Conservation (phyloP, 805 yeast genomes). For the Metschnikowia vanudenii region DNA sequence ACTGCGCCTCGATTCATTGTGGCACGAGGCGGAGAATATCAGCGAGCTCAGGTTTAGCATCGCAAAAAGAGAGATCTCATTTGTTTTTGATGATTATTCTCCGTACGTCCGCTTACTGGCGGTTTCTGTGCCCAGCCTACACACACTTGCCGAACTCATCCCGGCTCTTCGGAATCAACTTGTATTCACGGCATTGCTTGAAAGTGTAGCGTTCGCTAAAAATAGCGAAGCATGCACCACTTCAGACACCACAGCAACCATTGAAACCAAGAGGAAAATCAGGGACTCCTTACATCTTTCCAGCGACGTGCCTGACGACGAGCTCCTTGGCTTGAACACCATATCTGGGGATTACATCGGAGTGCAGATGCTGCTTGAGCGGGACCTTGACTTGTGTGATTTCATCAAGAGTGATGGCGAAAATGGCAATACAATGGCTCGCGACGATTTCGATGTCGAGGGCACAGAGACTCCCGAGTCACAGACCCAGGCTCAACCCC, state of each 20-base stretch:
- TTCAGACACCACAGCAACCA: conserved; percentile 1
- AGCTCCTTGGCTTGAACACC: conserved; percentile 35
- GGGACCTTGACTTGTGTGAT: conserved; percentile 24
- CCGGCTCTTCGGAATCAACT: conserved; percentile 33
- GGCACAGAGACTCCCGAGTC: not conserved
- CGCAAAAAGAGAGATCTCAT: not conserved
- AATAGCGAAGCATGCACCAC: not conserved
- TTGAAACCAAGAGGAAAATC: conserved; percentile 26
- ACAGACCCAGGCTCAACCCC: not conserved
- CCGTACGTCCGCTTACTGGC: conserved; percentile 24
- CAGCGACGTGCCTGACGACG: conserved; percentile 39
- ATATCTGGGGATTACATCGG: conserved; percentile 20
- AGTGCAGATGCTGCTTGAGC: conserved; percentile 9
- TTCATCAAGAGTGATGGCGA: conserved; percentile 24
- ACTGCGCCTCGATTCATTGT: not conserved
- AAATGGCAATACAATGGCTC: not conserved
- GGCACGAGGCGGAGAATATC: not conserved
- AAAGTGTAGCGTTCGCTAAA: conserved; percentile 11
- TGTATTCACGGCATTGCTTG: conserved; percentile 22
- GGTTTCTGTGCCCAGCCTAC: conserved; percentile 24
- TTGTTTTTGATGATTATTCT: conserved; percentile 13
- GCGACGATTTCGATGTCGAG: conserved; percentile 12
- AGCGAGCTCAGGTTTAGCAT: conserved; percentile 7
- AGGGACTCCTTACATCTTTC: conserved; percentile 36
- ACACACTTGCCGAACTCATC: conserved; percentile 26